Evolutionary conservation across 2,329 filamentous ascomycete genomes (phyloP).

Genomic region (Allantophomopsis lycopodina): DNA sequence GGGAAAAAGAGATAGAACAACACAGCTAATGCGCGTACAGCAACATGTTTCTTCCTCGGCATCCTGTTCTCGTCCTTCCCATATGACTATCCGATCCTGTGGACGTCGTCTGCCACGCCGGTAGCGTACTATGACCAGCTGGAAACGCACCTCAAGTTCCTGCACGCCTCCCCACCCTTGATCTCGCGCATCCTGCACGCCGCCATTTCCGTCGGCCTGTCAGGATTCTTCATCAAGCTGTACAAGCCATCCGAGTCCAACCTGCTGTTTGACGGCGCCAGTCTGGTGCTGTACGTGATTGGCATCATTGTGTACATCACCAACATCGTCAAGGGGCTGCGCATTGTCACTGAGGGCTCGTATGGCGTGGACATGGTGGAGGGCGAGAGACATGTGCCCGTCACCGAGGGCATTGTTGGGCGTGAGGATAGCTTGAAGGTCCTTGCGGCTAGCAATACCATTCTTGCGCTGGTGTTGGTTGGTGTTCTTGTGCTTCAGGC

Average conservation of each 20-base stretch:
- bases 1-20: no score
- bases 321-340: constrained; percentile 91
- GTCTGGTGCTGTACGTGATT: constrained; percentile 62
- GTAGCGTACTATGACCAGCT: constrained; percentile 68
- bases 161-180: constrained; percentile 82
- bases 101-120: constrained; percentile 52
- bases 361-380: constrained; percentile 20
- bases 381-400: constrained; percentile 19
- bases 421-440: constrained; percentile 86
- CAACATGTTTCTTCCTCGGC: constrained; percentile 93
- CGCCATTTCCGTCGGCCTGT: constrained; percentile 73
- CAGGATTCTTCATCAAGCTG: constrained; percentile 86
- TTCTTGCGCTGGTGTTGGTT: constrained; percentile 80
- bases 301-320: constrained; percentile 87
- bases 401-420: constrained; percentile 50
- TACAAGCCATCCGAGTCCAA: constrained; percentile 91
- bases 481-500: constrained; percentile 89
- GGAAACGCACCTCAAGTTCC: constrained; percentile 79
- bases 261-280: constrained; percentile 79
- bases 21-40: constrained; percentile 24
- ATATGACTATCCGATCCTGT: constrained; percentile 86
- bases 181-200: constrained; percentile 92
- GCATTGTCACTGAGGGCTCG: constrained; percentile 62
- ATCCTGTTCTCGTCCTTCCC: constrained; percentile 94
- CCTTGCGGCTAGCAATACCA: constrained; percentile 88